Percentiles rank a stretch among this genome's conserved stretches.
These are phyloP conservation scores for Apiotrichum domesticum DNA, from an alignment of 1,284 basidiomycete species.

Conservation along the genomic window DNA sequence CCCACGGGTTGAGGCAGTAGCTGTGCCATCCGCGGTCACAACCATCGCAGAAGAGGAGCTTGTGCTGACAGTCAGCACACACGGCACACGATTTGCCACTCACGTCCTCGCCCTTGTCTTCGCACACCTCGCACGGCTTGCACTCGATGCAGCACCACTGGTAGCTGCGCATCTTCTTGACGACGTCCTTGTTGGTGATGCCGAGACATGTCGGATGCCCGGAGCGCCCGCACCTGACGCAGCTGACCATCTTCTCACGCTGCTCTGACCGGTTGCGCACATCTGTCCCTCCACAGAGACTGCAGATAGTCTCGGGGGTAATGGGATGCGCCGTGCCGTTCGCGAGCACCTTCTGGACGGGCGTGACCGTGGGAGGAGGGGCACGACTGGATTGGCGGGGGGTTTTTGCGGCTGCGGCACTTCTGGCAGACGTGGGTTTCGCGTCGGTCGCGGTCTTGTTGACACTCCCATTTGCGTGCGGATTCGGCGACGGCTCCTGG, in stretches of 20 bases:
- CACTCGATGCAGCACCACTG: conserved; percentile 88
- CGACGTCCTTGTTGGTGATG: conserved; percentile 10
- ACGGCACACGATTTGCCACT: conserved; percentile 38
- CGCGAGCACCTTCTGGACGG: background rate
- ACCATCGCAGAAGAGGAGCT: conserved; percentile 83
- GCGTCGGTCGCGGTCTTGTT: background rate
- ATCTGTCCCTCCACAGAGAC: conserved; percentile 33
- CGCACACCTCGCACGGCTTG: conserved; percentile 86
- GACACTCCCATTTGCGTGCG: conserved; percentile 5
- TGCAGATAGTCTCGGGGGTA: conserved; percentile 18
- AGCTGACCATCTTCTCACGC: conserved; percentile 37
- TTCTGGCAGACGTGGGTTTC: background rate
- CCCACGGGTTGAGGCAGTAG: conserved; percentile 68
- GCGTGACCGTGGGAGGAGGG: background rate
- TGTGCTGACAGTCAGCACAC: conserved; percentile 50
- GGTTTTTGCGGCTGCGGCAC: background rate
- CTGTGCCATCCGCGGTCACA: conserved; percentile 96
- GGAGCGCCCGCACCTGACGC: conserved; percentile 34
- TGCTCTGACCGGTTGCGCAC: conserved; percentile 18
- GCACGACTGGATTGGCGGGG: background rate
- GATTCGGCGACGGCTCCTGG: background rate
- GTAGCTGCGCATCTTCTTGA: conserved; percentile 54
- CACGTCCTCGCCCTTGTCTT: conserved; percentile 81
- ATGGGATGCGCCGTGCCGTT: background rate
- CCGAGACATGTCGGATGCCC: conserved; percentile 68